phyloP scores from a whole-genome alignment of 1,284 basidiomycete species.

The Polyporus tsugae region DNA sequence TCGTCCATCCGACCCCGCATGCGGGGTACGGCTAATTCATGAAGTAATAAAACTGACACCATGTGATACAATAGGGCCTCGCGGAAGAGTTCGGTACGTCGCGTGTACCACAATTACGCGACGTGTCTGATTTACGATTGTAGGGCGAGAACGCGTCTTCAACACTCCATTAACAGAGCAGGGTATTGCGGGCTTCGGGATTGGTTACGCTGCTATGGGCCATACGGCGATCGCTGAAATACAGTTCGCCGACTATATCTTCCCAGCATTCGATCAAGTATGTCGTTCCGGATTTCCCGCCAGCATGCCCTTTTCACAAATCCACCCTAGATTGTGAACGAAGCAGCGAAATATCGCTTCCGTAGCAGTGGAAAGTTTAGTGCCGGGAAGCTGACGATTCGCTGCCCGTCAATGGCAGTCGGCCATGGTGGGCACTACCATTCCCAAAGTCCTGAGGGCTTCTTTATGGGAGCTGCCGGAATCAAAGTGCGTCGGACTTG shows the following conservation, averaged over 20 bases:
- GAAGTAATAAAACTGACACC: background rate
- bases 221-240: conserved; percentile 96
- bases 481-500: conserved; percentile 66
- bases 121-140: background rate
- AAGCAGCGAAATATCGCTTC: conserved; percentile 94
- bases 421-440: conserved; percentile 95
- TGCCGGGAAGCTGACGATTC: conserved; percentile 87
- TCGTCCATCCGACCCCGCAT: conserved; percentile 8
- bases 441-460: conserved; percentile 94
- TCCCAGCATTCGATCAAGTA: conserved; percentile 92
- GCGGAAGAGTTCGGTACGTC: conserved; percentile 88
- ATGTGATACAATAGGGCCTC: conserved; percentile 65
- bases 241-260: conserved; percentile 89
- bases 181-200: conserved; percentile 94
- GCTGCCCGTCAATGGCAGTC: conserved; percentile 90
- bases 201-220: conserved; percentile 92
- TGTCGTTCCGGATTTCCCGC: conserved; percentile 22
- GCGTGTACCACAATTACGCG: background rate
- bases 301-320: background rate
- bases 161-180: conserved; percentile 95
- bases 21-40: conserved; percentile 8
- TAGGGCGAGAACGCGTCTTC: conserved; percentile 92
- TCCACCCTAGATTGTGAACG: conserved; percentile 82
- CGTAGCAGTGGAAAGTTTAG: conserved; percentile 88
- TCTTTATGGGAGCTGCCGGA: conserved; percentile 91